These are phyloP conservation scores for Aspergillus flavus DNA, from an alignment of 2,329 filamentous ascomycete species.

Conservation along the genomic window DNA sequence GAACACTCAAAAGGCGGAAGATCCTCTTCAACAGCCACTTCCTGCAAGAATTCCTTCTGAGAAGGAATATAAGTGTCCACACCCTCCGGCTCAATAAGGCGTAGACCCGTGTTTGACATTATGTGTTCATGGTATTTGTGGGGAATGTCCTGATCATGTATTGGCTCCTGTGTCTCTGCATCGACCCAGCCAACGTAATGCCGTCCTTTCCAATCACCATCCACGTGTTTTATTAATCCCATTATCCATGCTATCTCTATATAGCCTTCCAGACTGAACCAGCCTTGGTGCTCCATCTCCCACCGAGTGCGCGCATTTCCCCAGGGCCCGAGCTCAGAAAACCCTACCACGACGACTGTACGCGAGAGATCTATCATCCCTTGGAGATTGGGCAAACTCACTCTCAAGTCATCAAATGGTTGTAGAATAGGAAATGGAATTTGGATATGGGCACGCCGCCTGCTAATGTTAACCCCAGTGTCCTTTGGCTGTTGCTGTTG, in stretches of 20 bases:
- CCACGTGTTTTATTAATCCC: conserved; percentile 98
- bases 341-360: conserved; percentile 45
- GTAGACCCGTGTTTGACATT: conserved; percentile 89
- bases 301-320: conserved; percentile 96
- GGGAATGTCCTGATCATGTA: conserved; percentile 19
- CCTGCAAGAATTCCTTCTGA: conserved; percentile 85
- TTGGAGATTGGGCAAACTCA: conserved; percentile 18
- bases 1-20: conserved; percentile 22
- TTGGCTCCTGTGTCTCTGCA: conserved; percentile 9
- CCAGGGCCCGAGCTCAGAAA: conserved; percentile 67
- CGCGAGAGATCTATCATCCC: conserved; percentile 44
- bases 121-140: conserved; percentile 50
- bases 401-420: conserved; percentile 2
- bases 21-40: conserved; percentile 77
- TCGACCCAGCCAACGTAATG: conserved; percentile 80
- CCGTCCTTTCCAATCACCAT: conserved; percentile 90
- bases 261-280: conserved; percentile 96
- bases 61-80: conserved; percentile 19
- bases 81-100: conserved; percentile 91
- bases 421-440: conserved; percentile 13
- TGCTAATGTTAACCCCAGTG: background rate
- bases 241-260: conserved; percentile 99
- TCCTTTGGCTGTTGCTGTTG: background rate
- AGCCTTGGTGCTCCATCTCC: conserved; percentile 97
- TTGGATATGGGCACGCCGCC: conserved; percentile 12